phyloP scores from a whole-genome alignment of 257 asterid genomes.

The Scutellaria barbata region DNA sequence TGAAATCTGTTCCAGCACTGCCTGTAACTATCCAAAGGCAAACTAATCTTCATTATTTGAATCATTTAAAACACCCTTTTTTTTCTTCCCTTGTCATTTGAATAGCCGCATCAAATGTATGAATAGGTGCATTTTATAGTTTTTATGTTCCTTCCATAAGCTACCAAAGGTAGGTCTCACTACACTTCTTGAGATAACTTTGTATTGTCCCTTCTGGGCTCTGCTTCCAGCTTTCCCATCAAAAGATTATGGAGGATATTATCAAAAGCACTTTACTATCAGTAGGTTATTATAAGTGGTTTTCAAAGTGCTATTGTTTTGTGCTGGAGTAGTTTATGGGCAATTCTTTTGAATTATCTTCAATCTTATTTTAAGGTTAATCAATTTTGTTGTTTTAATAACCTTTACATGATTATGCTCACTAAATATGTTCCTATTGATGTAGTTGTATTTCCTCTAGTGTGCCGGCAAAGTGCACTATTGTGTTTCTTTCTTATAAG shows the following conservation, averaged over 20 bases:
- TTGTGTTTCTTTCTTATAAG: not conserved
- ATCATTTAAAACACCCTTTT: no score
- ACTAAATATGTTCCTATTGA: constrained; percentile 2
- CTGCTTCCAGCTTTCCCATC: not conserved
- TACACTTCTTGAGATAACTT: not conserved
- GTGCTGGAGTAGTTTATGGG: not conserved
- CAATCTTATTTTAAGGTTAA: not conserved
- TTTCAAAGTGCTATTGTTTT: not conserved
- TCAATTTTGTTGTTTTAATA: not conserved
- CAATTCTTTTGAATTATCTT: not conserved
- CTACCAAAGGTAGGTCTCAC: not conserved
- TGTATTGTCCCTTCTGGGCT: not conserved
- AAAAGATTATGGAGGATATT: not conserved
- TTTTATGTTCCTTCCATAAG: not conserved
- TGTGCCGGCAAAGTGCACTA: not conserved
- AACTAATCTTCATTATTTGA: no score
- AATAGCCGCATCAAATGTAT: not conserved
- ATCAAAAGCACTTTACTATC: not conserved
- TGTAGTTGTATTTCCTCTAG: not conserved
- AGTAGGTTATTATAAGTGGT: constrained; percentile 9
- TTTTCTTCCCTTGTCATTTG: no score
- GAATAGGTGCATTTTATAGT: not conserved
- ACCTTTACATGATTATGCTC: not conserved
- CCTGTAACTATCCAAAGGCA: not conserved
- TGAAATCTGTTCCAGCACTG: not conserved